A percentile compares a stretch with the other conserved stretches of the same genome.
phyloP scores from a whole-genome alignment of 352 stramenopile genomes.

The Globisporangium uncinulatum region DNA sequence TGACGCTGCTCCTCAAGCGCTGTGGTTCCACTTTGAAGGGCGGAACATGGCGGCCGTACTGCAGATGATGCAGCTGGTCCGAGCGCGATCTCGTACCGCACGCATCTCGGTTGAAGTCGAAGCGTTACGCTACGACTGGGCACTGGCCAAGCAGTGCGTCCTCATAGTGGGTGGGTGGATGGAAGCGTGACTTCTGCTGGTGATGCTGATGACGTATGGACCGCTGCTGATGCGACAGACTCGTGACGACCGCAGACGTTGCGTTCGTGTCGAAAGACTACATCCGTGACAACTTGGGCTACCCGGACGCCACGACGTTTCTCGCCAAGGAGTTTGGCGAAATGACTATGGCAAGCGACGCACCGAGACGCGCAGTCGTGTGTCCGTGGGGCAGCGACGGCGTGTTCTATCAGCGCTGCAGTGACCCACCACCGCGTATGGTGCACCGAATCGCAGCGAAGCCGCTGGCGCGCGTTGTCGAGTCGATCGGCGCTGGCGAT shows the following conservation, averaged over 20 bases:
- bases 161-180: background rate
- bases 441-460: constrained; percentile 31
- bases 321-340: constrained; percentile 16
- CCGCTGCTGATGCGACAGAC: constrained; percentile 16
- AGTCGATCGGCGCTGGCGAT: constrained; percentile 72
- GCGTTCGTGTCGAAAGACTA: constrained; percentile 78
- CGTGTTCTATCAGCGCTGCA: constrained; percentile 47
- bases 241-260: constrained; percentile 35
- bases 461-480: constrained; percentile 31
- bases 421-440: background rate
- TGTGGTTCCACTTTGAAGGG: constrained; percentile 72
- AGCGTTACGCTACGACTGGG: constrained; percentile 61
- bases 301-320: constrained; percentile 35
- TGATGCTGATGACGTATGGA: background rate
- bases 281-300: constrained; percentile 43
- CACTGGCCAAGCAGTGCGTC: constrained; percentile 40
- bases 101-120: constrained; percentile 65
- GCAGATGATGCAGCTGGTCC: constrained; percentile 51
- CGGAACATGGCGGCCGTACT: constrained; percentile 57
- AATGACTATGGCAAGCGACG: too few species aligned
- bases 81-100: constrained; percentile 7
- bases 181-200: background rate
- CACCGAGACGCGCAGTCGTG: constrained; percentile 35
- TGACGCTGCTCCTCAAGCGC: background rate
- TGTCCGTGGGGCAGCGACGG: constrained; percentile 60